Conservation (phyloP, 1,284 basidiomycete genomes). For the Spongispora temasekensis region DNA sequence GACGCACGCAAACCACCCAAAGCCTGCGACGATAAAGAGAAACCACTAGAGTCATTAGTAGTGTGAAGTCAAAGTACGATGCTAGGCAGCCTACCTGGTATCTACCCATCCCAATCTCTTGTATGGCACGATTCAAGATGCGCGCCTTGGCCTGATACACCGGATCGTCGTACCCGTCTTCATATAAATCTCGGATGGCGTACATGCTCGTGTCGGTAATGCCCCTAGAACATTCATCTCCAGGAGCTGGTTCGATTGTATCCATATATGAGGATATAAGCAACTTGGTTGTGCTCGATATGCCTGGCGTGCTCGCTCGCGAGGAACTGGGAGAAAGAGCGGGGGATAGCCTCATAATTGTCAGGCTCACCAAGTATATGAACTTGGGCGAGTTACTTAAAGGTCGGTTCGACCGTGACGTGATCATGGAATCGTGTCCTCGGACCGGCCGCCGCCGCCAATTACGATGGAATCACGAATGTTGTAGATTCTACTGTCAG, state of each 20-base stretch:
- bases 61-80: background rate
- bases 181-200: slow-evolving; percentile 37
- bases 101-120: slow-evolving; percentile 66
- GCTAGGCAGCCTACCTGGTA: slow-evolving; percentile 54
- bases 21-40: slow-evolving; percentile 60
- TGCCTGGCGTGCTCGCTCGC: background rate
- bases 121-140: slow-evolving; percentile 57
- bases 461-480: too few species aligned
- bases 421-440: too few species aligned
- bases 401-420: too few species aligned
- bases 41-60: slow-evolving; percentile 43
- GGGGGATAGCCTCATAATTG: too few species aligned
- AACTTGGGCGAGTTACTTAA: too few species aligned
- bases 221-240: background rate
- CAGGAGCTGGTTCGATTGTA: background rate
- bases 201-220: background rate
- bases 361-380: too few species aligned
- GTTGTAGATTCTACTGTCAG: too few species aligned
- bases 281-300: slow-evolving; percentile 1
- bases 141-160: slow-evolving; percentile 58
- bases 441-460: too few species aligned
- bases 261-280: background rate
- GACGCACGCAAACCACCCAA: slow-evolving; percentile 72
- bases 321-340: too few species aligned
- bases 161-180: slow-evolving; percentile 51